Evolutionary conservation across 257 asterid species (phyloP).

Genomic region (Echites panduratus): DNA sequence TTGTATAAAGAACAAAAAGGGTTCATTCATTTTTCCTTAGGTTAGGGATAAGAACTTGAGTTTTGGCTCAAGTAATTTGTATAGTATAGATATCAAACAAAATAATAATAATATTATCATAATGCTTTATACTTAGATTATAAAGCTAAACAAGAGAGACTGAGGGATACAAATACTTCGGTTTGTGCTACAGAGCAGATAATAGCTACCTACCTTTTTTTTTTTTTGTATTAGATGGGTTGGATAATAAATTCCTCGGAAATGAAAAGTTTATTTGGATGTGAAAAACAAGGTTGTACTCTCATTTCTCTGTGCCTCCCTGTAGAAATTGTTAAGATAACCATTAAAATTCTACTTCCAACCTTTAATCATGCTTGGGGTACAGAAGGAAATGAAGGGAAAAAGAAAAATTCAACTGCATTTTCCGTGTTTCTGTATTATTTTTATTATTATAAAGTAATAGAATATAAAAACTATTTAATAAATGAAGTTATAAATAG

Average conservation of each 20-base stretch:
- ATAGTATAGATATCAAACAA: slow-evolving; percentile 16
- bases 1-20: slow-evolving; percentile 32
- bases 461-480: no score
- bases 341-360: no score
- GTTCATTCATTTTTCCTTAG: slow-evolving; percentile 38
- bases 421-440: no score
- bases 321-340: no score
- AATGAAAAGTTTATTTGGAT: slow-evolving; percentile 1
- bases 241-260: not conserved
- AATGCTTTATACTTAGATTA: not conserved
- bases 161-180: slow-evolving; percentile 7
- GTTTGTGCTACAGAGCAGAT: slow-evolving; percentile 10
- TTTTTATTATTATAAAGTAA: no score
- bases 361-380: no score
- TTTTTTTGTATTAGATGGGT: not conserved
- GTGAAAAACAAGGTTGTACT: not conserved
- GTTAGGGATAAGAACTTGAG: slow-evolving; percentile 43
- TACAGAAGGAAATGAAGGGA: no score
- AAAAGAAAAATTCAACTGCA: no score
- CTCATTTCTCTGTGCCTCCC: not conserved
- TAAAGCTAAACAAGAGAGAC: not conserved
- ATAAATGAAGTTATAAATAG: no score
- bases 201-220: not conserved
- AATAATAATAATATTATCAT: slow-evolving; percentile 1
- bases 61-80: slow-evolving; percentile 37